Conservation (phyloP, 352 stramenopile genomes). For the Lagenidium sp. region DNA sequence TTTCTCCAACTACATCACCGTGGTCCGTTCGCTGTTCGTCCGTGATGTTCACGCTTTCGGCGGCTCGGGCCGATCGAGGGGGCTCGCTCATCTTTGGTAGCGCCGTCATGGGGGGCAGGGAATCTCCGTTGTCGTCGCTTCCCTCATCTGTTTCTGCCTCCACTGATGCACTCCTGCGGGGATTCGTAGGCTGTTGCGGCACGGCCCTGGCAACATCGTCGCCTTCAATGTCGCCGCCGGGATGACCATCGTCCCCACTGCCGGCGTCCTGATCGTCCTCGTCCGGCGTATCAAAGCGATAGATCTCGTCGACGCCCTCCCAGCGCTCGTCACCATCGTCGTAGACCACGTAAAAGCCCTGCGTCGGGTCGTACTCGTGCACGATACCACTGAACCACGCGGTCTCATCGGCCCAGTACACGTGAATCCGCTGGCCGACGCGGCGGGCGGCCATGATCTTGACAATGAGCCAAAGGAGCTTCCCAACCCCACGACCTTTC, state of each 20-base stretch:
- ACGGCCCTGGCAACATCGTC: background rate
- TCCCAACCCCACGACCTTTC: slow-evolving; percentile 3
- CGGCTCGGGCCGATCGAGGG: too few species aligned
- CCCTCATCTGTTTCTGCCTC: background rate
- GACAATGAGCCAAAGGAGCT: slow-evolving; percentile 3
- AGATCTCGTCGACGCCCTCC: slow-evolving; percentile 27
- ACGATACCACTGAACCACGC: slow-evolving; percentile 64
- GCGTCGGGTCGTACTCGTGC: slow-evolving; percentile 20
- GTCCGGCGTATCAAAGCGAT: slow-evolving; percentile 23
- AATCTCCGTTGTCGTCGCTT: background rate
- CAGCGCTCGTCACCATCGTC: slow-evolving; percentile 79
- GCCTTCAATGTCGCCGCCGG: background rate
- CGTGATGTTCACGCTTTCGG: too few species aligned
- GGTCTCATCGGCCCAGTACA: slow-evolving; percentile 64
- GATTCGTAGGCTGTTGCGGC: background rate
- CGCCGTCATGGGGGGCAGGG: too few species aligned
- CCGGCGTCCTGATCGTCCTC: slow-evolving; percentile 5
- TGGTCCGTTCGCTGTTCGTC: too few species aligned
- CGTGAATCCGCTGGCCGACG: slow-evolving; percentile 51
- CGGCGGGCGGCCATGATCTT: slow-evolving; percentile 34
- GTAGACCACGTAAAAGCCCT: slow-evolving; percentile 65
- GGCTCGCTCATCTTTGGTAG: too few species aligned
- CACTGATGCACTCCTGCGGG: background rate
- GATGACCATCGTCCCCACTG: background rate
- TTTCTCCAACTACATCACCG: background rate